Evolutionary conservation across 495 filamentous ascomycete species (phyloP).

Genomic region (Podospora pseudopauciseta): DNA sequence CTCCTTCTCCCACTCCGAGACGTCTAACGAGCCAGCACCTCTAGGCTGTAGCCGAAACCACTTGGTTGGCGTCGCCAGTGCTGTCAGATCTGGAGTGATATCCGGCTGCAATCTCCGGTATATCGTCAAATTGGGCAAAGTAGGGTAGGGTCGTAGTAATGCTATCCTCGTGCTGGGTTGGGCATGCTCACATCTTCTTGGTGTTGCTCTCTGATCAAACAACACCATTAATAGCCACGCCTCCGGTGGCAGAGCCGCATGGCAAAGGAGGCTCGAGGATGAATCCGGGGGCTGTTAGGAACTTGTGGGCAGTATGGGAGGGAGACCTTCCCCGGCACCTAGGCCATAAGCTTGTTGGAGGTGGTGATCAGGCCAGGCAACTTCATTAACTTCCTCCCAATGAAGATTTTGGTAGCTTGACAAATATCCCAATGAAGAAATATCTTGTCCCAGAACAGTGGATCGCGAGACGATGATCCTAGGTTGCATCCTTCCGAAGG

Average conservation of each 20-base stretch:
- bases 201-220: background rate
- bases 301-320: background rate
- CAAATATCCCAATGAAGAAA: background rate
- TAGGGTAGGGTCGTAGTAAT: background rate
- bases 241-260: background rate
- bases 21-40: background rate
- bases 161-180: background rate
- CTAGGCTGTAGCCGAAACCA: background rate
- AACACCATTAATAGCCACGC: background rate
- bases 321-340: background rate
- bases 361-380: background rate
- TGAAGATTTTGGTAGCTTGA: background rate
- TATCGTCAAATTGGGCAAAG: background rate
- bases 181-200: background rate
- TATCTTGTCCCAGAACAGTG: background rate
- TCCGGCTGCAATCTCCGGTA: background rate
- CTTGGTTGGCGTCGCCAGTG: background rate
- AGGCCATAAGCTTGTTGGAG: background rate
- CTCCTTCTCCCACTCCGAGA: background rate
- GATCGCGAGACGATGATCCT: background rate
- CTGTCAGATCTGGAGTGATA: background rate
- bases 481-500: background rate
- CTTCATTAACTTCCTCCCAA: background rate
- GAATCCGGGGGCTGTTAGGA: background rate
- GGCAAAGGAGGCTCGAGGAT: background rate